These are phyloP conservation scores for Naganishia cerealis DNA, from an alignment of 1,284 basidiomycete genomes.

Conservation along the genomic window DNA sequence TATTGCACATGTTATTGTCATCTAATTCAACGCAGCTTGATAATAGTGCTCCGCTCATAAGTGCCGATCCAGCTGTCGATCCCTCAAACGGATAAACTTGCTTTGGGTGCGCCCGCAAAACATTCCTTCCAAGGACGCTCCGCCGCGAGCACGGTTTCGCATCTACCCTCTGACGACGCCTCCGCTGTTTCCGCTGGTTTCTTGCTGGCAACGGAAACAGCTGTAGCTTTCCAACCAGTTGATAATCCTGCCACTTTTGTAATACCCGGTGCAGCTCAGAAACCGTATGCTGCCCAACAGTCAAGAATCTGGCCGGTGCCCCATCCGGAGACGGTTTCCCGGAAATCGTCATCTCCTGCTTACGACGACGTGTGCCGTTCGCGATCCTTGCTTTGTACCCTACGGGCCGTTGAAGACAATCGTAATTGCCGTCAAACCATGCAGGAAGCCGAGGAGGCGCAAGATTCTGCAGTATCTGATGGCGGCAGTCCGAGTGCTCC, in stretches of 20 bases:
- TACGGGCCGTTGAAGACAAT: too few species aligned
- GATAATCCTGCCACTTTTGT: too few species aligned
- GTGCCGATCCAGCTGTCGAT: too few species aligned
- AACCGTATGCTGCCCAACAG: not conserved
- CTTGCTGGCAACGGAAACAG: not conserved
- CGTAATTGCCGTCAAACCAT: not conserved
- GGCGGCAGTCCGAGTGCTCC: not conserved
- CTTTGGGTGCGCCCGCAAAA: too few species aligned
- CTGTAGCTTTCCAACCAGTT: not conserved
- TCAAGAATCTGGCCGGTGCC: not conserved
- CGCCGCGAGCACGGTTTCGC: too few species aligned
- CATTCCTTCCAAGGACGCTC: too few species aligned
- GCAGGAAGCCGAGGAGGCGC: conserved; percentile 2
- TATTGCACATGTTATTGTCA: not conserved
- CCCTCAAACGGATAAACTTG: too few species aligned
- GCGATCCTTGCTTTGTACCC: not conserved
- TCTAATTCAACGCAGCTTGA: not conserved
- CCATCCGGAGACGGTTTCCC: not conserved
- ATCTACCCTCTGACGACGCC: too few species aligned
- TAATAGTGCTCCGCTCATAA: not conserved
- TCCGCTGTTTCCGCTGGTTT: too few species aligned
- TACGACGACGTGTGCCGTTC: too few species aligned
- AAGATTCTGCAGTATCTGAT: conserved; percentile 10
- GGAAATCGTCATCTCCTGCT: not conserved
- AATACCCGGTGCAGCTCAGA: not conserved